Conservation (phyloP, 306 rosid genomes). For the Styphnolobium japonicum region DNA sequence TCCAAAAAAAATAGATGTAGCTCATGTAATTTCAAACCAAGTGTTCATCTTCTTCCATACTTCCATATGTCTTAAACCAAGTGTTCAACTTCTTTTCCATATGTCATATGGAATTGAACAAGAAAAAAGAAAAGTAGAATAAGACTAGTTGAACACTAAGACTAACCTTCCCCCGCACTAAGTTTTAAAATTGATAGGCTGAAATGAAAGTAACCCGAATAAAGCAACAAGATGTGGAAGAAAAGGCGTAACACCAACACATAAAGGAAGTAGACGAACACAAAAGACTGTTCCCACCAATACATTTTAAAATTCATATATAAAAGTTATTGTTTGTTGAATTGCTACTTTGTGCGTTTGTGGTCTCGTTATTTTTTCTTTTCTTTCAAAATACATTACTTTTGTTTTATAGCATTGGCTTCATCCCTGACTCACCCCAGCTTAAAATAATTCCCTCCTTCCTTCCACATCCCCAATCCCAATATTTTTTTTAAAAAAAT, state of each 20-base stretch:
- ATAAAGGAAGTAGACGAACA: not conserved
- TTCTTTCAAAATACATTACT: constrained; percentile 4
- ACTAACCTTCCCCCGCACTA: constrained; percentile 39
- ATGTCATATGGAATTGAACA: too few species aligned
- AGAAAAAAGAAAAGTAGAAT: too few species aligned
- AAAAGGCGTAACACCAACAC: constrained; percentile 6
- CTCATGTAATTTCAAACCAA: too few species aligned
- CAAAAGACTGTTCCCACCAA: constrained; percentile 42
- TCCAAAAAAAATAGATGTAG: too few species aligned
- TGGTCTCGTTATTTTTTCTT: constrained; percentile 3
- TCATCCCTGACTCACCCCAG: not conserved
- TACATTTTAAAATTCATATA: constrained; percentile 33
- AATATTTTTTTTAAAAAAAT: not conserved
- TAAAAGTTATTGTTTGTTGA: constrained; percentile 24
- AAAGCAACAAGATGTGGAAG: constrained; percentile 31
- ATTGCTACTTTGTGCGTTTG: constrained; percentile 24
- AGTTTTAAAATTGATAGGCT: constrained; percentile 31
- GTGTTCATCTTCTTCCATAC: too few species aligned
- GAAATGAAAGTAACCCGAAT: constrained; percentile 26
- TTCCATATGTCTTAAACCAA: too few species aligned
- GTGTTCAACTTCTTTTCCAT: too few species aligned
- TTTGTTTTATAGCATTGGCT: not conserved
- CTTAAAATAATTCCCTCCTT: constrained; percentile 29
- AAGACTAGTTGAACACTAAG: too few species aligned
- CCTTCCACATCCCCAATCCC: not conserved